Conservation (phyloP, 768 basidiomycete species). For the Megacollybia marginata region DNA sequence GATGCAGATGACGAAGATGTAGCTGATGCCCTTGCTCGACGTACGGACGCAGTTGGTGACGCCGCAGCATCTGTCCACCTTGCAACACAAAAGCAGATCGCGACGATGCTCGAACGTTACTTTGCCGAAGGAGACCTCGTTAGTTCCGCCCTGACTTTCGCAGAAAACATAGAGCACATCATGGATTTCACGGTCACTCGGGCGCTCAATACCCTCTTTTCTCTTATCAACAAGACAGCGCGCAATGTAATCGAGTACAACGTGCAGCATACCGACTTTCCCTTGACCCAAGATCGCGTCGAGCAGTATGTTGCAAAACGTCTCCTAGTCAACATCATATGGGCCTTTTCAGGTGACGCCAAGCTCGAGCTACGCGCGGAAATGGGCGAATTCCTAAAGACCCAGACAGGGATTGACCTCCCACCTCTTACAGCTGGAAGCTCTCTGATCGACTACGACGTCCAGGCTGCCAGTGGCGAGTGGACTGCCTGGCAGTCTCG, state of each 20-base stretch:
- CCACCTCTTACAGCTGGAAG: conserved; percentile 68
- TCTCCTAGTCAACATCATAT: conserved; percentile 85
- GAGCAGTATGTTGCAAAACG: conserved; percentile 90
- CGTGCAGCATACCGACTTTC: conserved; percentile 91
- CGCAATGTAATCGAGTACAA: conserved; percentile 95
- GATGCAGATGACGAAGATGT: conserved; percentile 87
- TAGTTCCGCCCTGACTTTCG: conserved; percentile 67
- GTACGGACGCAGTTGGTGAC: conserved; percentile 44
- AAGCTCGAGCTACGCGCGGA: conserved; percentile 82
- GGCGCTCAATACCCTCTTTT: conserved; percentile 93
- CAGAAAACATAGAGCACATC: conserved; percentile 88
- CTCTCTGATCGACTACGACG: conserved; percentile 93
- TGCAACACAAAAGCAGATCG: conserved; percentile 68
- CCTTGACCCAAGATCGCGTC: conserved; percentile 72
- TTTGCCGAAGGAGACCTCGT: conserved; percentile 82
- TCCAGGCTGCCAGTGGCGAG: conserved; percentile 76
- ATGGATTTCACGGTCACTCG: conserved; percentile 96
- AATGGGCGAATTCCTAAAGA: conserved; percentile 82
- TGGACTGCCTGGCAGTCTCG: conserved; percentile 91
- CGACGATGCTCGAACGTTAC: conserved; percentile 69
- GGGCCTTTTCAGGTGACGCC: conserved; percentile 98
- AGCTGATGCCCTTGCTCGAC: conserved; percentile 54
- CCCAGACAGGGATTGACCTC: conserved; percentile 84
- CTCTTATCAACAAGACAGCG: conserved; percentile 91
- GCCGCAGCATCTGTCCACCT: conserved; percentile 54